phyloP scores from a whole-genome alignment of 2,329 filamentous ascomycete genomes.

The Aspergillus sp. region DNA sequence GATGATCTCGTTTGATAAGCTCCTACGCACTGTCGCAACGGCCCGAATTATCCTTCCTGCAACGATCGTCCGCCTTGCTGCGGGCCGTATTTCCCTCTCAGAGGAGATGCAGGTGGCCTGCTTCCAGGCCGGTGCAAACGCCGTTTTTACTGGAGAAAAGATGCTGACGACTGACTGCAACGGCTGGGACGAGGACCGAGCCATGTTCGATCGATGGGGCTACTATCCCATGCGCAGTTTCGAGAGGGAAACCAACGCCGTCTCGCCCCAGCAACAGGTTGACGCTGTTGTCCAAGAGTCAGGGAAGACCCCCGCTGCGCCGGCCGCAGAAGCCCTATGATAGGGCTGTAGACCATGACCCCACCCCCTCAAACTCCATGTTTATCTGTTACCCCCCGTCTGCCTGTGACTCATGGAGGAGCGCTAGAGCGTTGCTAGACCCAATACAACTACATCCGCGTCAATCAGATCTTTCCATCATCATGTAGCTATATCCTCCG shows the following conservation, averaged over 20 bases:
- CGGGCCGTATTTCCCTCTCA: constrained; percentile 77
- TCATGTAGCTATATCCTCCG: constrained; percentile 9
- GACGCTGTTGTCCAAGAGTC: not conserved
- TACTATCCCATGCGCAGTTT: constrained; percentile 71
- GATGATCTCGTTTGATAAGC: constrained; percentile 72
- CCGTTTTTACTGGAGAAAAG: constrained; percentile 94
- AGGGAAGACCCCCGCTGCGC: constrained; percentile 25
- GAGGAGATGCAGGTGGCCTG: constrained; percentile 89
- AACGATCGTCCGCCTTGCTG: constrained; percentile 84
- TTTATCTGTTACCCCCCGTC: not conserved
- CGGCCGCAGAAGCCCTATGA: constrained; percentile 31
- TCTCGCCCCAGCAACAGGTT: constrained; percentile 3
- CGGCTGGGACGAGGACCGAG: constrained; percentile 84
- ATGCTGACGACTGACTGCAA: constrained; percentile 93
- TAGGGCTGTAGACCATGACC: constrained; percentile 1
- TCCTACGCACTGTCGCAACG: constrained; percentile 80
- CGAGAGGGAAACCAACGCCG: constrained; percentile 35
- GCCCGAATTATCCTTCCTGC: constrained; percentile 79
- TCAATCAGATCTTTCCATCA: constrained; percentile 2
- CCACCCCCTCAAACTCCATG: not conserved
- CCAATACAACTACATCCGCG: constrained; percentile 4
- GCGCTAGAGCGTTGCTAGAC: not conserved
- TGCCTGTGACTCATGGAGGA: not conserved
- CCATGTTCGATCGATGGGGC: constrained; percentile 82
- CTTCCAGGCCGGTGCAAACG: constrained; percentile 88